phyloP scores from a whole-genome alignment of 2,329 filamentous ascomycete species.

The Catunica adiposa region DNA sequence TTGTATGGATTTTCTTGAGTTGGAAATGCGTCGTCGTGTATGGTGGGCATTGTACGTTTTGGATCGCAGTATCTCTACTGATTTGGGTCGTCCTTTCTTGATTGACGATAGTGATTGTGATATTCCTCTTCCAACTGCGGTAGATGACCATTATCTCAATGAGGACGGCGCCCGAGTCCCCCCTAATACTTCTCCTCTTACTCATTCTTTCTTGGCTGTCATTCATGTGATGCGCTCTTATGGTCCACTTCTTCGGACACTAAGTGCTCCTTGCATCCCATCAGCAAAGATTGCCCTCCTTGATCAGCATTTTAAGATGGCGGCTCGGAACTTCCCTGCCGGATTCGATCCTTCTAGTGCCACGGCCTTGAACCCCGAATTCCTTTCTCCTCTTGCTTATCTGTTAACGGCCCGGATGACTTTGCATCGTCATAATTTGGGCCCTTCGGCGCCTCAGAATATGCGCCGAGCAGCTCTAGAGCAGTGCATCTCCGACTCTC shows the following conservation, averaged over 20 bases:
- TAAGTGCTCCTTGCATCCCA: conserved; percentile 51
- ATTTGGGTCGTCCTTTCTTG: conserved; percentile 61
- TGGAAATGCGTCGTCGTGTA: conserved; percentile 69
- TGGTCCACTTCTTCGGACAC: conserved; percentile 51
- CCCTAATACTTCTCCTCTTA: conserved; percentile 37
- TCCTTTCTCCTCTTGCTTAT: conserved; percentile 58
- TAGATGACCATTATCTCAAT: conserved; percentile 65
- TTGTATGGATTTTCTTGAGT: conserved; percentile 53
- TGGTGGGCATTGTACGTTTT: conserved; percentile 93
- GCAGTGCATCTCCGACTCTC: conserved; percentile 54
- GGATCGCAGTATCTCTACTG: conserved; percentile 66
- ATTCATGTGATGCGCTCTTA: conserved; percentile 72
- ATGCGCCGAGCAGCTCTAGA: conserved; percentile 58
- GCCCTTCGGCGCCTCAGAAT: conserved; percentile 48
- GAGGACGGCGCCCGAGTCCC: conserved; percentile 37
- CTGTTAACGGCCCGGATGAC: conserved; percentile 72
- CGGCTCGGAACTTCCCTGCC: conserved; percentile 58
- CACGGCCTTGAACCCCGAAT: conserved; percentile 53
- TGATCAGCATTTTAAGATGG: conserved; percentile 63
- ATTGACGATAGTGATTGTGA: conserved; percentile 86
- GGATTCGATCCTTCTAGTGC: conserved; percentile 52
- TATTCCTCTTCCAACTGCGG: conserved; percentile 57
- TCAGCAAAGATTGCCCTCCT: conserved; percentile 56
- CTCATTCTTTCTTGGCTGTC: conserved; percentile 58
- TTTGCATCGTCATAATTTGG: conserved; percentile 77